Evolutionary conservation across 768 basidiomycete genomes (phyloP).

Genomic region (Galerina sulciceps): DNA sequence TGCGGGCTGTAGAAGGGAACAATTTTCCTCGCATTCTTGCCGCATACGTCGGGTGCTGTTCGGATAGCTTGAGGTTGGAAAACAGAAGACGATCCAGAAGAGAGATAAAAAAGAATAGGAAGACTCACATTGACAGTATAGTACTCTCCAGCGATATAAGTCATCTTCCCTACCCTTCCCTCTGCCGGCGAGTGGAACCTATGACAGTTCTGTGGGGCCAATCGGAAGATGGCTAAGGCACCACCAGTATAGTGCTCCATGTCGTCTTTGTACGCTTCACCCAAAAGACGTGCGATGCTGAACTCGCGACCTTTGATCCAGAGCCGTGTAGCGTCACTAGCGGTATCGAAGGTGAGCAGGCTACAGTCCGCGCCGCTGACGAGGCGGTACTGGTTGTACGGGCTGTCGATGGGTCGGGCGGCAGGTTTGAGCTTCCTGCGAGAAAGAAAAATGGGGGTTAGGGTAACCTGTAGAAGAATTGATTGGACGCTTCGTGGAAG

Average conservation of each 20-base stretch:
- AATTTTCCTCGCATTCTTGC: constrained; percentile 92
- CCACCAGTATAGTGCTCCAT: constrained; percentile 79
- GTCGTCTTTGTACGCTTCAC: constrained; percentile 73
- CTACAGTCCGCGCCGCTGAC: constrained; percentile 95
- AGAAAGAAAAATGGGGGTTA: not conserved
- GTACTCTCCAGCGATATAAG: constrained; percentile 87
- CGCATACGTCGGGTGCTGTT: constrained; percentile 88
- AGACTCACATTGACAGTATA: constrained; percentile 88
- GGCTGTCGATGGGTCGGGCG: constrained; percentile 78
- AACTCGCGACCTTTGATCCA: constrained; percentile 99
- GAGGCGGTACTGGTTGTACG: constrained; percentile 73
- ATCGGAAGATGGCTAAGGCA: constrained; percentile 84
- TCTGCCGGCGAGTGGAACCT: constrained; percentile 91
- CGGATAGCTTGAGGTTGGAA: constrained; percentile 89
- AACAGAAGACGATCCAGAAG: not conserved
- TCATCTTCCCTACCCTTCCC: constrained; percentile 82
- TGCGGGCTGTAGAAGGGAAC: constrained; percentile 89
- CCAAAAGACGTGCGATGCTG: constrained; percentile 76
- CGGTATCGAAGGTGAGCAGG: constrained; percentile 91
- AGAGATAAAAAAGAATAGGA: not conserved
- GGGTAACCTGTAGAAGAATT: constrained; percentile 81
- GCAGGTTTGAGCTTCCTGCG: constrained; percentile 73
- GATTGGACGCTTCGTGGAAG: constrained; percentile 79
- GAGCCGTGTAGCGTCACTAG: constrained; percentile 81
- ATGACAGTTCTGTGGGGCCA: constrained; percentile 96